A percentile compares a stretch with the other conserved stretches of the same genome.
Conservation (phyloP, 805 yeast genomes). For the Pachysolen tannophilus region DNA sequence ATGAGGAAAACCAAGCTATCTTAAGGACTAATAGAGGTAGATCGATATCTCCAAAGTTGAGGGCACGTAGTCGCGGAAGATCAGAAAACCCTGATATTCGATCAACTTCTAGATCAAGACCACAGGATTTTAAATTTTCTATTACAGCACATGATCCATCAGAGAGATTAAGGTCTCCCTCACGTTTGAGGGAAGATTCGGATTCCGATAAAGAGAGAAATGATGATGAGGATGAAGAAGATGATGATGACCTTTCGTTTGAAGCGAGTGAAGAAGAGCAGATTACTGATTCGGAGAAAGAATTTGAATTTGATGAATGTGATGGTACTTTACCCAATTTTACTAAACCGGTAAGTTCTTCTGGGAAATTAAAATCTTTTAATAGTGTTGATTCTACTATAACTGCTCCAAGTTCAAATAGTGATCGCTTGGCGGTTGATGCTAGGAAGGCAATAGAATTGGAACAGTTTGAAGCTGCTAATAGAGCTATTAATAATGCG, state of each 20-base stretch:
- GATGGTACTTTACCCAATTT: slow-evolving; percentile 51
- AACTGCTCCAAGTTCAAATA: slow-evolving; percentile 14
- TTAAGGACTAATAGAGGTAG: slow-evolving; percentile 3
- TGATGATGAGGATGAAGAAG: slow-evolving; percentile 9
- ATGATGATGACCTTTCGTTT: slow-evolving; percentile 12
- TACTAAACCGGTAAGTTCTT: slow-evolving; percentile 23
- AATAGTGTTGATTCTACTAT: too few relatives aligned
- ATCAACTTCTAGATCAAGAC: slow-evolving; percentile 12
- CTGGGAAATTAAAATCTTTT: not conserved
- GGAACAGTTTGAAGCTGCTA: slow-evolving; percentile 50
- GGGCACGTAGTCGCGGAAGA: slow-evolving; percentile 1
- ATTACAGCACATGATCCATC: slow-evolving; percentile 70
- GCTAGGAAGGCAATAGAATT: slow-evolving; percentile 40
- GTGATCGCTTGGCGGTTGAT: slow-evolving; percentile 27
- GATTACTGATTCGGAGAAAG: slow-evolving; percentile 50
- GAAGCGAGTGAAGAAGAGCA: slow-evolving; percentile 49
- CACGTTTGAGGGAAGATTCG: slow-evolving; percentile 7
- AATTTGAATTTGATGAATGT: slow-evolving; percentile 54
- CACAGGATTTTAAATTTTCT: slow-evolving; percentile 40
- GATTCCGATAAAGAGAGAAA: slow-evolving; percentile 13
- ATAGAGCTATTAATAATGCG: slow-evolving; percentile 53
- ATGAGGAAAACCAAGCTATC: slow-evolving; percentile 1
- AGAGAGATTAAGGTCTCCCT: slow-evolving; percentile 37
- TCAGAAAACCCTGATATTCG: slow-evolving; percentile 9
- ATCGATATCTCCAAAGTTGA: slow-evolving; percentile 4